phyloP scores from a whole-genome alignment of 139 green algal species.

The Spirogloea muscicola region DNA sequence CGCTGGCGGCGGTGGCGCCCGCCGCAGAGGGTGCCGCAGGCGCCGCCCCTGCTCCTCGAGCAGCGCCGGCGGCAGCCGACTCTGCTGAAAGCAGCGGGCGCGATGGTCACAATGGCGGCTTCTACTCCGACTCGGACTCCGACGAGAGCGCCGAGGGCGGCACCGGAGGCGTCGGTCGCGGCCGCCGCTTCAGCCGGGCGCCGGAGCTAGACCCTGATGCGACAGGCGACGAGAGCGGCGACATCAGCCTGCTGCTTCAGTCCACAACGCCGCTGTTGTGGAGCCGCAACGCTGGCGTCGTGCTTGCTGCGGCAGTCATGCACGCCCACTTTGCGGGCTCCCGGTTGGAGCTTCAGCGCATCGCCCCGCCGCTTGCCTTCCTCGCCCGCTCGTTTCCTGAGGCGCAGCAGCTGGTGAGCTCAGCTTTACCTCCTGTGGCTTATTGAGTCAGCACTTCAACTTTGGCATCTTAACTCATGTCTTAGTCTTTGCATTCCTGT shows the following conservation, averaged over 20 bases:
- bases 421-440: neutral
- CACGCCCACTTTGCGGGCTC: constrained; percentile 14
- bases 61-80: neutral
- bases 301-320: constrained; percentile 19
- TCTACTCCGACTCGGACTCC: neutral
- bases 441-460: neutral
- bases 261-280: constrained; percentile 3
- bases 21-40: neutral
- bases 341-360: neutral
- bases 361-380: constrained; percentile 15
- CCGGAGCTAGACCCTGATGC: neutral
- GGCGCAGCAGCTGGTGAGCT: constrained; percentile 23
- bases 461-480: neutral
- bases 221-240: neutral
- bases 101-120: constrained; percentile 2
- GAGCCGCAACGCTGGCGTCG: constrained; percentile 21
- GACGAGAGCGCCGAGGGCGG: neutral
- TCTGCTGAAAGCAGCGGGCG: neutral
- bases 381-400: constrained; percentile 27
- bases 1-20: no score
- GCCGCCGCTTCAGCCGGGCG: neutral
- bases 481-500: neutral
- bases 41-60: neutral
- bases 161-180: neutral
- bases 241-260: constrained; percentile 27